Base-by-base conservation (phyloP, 768 basidiomycete species). In the Calocybe cyanea region DNA sequence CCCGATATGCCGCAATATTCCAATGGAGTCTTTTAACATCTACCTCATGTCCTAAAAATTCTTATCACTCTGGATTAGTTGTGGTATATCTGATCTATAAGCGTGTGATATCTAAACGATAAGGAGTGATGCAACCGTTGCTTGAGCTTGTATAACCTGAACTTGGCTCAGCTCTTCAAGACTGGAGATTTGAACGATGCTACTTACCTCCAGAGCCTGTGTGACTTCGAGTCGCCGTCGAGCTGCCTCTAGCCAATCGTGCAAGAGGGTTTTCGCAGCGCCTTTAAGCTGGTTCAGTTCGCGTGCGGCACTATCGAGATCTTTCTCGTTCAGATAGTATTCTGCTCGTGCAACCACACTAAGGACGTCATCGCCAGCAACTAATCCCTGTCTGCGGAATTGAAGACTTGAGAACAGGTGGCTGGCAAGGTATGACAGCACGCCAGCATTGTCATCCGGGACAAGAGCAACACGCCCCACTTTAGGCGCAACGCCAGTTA, bases 211-310 rank as follows among this genome's bases (percentile, higher is more conserved):
- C 54, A 99, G 64, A 33, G 92, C 90, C 64, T 97, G 95, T 63
- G 89, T 75, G 24, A 96, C 92, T 67, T 96, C 92, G 50, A 99
- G 64, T 61, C 93, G 76, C 59, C 78, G 73, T 53, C 95, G 74
- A 8, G 92, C 93, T 56, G 91, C 92, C 55, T 83, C 81, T 32
- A 99, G 69, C 96, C 95, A 99, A 66, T 98, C 95, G 28, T 73
- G 68, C 42, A 89, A 57, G 35, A 95, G 60, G 42, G 75, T 61
- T 64, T 83, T 87, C 13, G 87, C 87, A 48, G 87, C 81, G 1
- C 94, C 95, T 25, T 74, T 80, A 44, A 99, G 68, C 64, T 92
- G 87, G 63, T 97, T 99, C 21, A 97, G 72, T 67, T 97, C 94
- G 44, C 95, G 75, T 28, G 93, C 72, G 15, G 95, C 95, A 53